Percentiles rank a stretch among this genome's conserved stretches.
Conservation (phyloP, 2,329 filamentous ascomycete genomes). For the Thielaviopsis musarum region DNA sequence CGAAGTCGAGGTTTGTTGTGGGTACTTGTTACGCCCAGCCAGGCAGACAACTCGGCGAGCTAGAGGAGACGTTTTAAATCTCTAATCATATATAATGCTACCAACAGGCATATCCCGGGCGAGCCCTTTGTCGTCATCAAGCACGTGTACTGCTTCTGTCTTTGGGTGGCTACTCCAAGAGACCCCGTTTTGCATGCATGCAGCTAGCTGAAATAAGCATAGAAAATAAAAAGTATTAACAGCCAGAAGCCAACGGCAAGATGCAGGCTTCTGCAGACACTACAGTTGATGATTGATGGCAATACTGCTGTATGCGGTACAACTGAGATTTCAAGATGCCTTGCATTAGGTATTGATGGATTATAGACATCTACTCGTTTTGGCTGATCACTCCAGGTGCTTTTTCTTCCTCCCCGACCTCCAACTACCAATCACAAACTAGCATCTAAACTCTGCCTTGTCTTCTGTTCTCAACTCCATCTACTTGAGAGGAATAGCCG, state of each 20-base stretch:
- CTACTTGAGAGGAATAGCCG: background rate
- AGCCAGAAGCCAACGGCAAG: too few relatives aligned
- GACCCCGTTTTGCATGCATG: background rate
- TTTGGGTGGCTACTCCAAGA: background rate
- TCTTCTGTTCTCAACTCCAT: background rate
- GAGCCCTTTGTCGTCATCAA: background rate
- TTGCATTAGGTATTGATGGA: background rate
- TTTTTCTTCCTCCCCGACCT: background rate
- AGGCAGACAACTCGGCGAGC: background rate
- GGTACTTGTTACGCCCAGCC: background rate
- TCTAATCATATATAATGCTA: too few relatives aligned
- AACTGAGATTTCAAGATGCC: background rate
- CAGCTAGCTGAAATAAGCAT: background rate
- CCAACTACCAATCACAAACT: background rate
- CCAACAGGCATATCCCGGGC: background rate
- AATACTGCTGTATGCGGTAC: too few relatives aligned
- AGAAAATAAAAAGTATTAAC: too few relatives aligned
- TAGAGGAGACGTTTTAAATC: background rate
- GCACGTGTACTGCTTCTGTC: background rate
- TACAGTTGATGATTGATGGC: too few relatives aligned
- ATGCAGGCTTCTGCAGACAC: too few relatives aligned
- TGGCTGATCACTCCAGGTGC: background rate
- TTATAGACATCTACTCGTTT: background rate
- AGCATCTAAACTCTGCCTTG: background rate
- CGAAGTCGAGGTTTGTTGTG: background rate